Evolutionary conservation across 768 basidiomycete species (phyloP), one percentile per base, ranked within the genome.

Genomic region (Amanita fuliginea): DNA sequence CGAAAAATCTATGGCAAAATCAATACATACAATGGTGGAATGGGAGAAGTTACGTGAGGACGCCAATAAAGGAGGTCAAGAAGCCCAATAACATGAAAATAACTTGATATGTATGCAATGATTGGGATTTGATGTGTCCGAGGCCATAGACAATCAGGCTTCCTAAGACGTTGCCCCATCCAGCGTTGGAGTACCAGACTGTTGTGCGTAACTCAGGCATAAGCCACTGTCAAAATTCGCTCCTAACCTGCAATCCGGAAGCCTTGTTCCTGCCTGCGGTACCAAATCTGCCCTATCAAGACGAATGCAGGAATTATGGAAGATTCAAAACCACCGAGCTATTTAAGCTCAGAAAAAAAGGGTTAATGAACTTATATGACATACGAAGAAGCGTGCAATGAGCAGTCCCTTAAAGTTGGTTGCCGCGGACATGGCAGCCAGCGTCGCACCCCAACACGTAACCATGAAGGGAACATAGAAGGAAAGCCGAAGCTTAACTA

Each of bases 271-370:
- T 60, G 64, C 35, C 66, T 53, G 26, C 63, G 60, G 55, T 67
- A 67, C 64, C 64, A 67, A 8, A 64, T 64, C 45, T 67, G 66
- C 1, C 59, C 60, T 0, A 61, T 56, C 5, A 67, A 55, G 22
- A 67, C 57, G 41, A 65, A 64, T 2, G 66, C 59, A 9, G 59
- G 55, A 39, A 56, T 57, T 7, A 66, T 55, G 0, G 66, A 66
- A 4, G 64, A 60, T 55, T 67, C 64, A 41, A 66, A 64, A 5
- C 42, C 59, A 14, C 66, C 66, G n/a, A 67, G 61, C 66, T 67
- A 21, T 36, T 33, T 37, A 21, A 30, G 41, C 30, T 21, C 26
- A 22, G 14, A 43, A 5, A 5, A 30, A 14, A 13, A 11, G n/a
- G n/a, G 21, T 6, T 24, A 9, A 28, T 22, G 14, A 43, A 22